phyloP scores from a whole-genome alignment of 495 filamentous ascomycete species.

The Penicillium ochrochloron region DNA sequence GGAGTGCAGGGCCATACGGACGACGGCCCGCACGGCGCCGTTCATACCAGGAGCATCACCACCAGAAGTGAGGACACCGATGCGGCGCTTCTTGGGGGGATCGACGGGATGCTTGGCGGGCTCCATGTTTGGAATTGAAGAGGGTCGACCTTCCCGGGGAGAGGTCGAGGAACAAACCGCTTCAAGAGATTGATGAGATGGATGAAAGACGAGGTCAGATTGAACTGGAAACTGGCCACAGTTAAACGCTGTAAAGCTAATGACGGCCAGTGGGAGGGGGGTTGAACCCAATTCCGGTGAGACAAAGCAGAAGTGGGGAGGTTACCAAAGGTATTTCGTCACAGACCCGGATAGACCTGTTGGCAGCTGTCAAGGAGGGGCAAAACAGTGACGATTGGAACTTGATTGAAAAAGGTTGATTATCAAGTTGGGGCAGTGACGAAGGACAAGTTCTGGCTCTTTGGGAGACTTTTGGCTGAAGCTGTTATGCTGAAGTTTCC shows the following conservation, averaged over 20 bases:
- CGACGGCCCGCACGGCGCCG: constrained; percentile 88
- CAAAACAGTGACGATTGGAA: constrained; percentile 2
- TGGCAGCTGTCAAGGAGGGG: neutral
- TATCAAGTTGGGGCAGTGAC: neutral
- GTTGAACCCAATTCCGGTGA: constrained; percentile 47
- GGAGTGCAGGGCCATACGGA: constrained; percentile 86
- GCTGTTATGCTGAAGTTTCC: neutral
- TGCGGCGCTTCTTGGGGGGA: constrained; percentile 70
- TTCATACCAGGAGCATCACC: constrained; percentile 99
- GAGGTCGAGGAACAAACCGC: constrained; percentile 21
- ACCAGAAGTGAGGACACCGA: constrained; percentile 95
- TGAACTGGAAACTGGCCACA: constrained; percentile 18
- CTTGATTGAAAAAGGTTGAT: neutral
- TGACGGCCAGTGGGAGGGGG: constrained; percentile 29
- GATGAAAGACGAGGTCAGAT: constrained; percentile 8
- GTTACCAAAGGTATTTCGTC: constrained; percentile 35
- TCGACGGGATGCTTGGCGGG: constrained; percentile 38
- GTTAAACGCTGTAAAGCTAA: constrained; percentile 21
- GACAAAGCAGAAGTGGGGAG: constrained; percentile 49
- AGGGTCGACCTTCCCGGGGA: constrained; percentile 16
- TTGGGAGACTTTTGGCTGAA: neutral
- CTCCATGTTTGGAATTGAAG: constrained; percentile 38
- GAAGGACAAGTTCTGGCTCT: neutral
- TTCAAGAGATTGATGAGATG: constrained; percentile 14
- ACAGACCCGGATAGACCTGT: constrained; percentile 28